These are phyloP conservation scores for Schoenoplectus triqueter DNA, from an alignment of 202 grass and related monocot species.

Conservation along the genomic window DNA sequence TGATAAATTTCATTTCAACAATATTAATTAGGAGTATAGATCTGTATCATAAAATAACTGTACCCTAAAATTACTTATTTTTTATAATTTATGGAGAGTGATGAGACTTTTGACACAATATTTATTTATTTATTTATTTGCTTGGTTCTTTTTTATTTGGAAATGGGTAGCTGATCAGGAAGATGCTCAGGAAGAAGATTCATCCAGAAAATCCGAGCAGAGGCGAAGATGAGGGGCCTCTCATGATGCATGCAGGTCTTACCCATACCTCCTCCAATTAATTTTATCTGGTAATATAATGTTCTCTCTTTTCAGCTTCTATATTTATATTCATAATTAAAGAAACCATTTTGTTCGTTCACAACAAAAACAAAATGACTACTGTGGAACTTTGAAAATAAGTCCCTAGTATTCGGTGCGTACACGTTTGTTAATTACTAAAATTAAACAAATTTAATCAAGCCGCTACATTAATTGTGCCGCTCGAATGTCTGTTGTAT, in stretches of 20 bases:
- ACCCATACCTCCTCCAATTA: slow-evolving; percentile 23
- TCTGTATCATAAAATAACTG: too few relatives aligned
- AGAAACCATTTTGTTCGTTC: too few relatives aligned
- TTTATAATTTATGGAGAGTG: not conserved
- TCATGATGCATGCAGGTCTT: slow-evolving; percentile 44
- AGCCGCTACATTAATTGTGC: not conserved
- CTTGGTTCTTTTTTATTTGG: slow-evolving; percentile 27
- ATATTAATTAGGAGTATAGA: too few relatives aligned
- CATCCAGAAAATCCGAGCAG: slow-evolving; percentile 70
- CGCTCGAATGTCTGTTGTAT: not conserved
- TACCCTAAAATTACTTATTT: too few relatives aligned
- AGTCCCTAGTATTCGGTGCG: too few relatives aligned
- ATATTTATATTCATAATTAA: not conserved
- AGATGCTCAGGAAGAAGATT: slow-evolving; percentile 96
- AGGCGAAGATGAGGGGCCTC: slow-evolving; percentile 44
- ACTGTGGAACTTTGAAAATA: too few relatives aligned
- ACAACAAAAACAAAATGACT: too few relatives aligned
- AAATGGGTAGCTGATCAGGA: slow-evolving; percentile 84
- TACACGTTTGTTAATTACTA: too few relatives aligned
- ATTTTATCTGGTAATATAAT: slow-evolving; percentile 27
- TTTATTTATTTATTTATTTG: slow-evolving; percentile 24
- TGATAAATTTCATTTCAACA: too few relatives aligned
- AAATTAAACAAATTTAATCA: not conserved
- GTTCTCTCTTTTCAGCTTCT: slow-evolving; percentile 5
- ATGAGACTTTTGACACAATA: not conserved